Conservation (phyloP, 73 alveolate species). For the Paraurostyla sp. region DNA sequence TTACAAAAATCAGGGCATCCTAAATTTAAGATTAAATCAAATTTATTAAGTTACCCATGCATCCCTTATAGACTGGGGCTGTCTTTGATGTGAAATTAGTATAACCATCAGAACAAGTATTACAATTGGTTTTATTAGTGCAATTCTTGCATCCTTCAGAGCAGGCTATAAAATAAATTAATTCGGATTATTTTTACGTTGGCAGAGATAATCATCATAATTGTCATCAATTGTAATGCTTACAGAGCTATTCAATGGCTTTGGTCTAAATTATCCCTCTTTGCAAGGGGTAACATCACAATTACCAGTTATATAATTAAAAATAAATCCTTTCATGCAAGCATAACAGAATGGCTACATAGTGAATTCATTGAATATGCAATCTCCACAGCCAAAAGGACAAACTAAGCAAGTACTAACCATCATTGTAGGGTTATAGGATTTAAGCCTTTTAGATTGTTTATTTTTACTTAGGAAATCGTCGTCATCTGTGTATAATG, state of each 20-base stretch:
- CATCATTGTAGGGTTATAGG: constrained; percentile 20
- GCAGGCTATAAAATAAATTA: neutral
- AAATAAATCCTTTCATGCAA: constrained; percentile 44
- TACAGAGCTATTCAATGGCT: constrained; percentile 9
- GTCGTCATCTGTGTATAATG: neutral
- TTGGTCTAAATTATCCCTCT: constrained; percentile 9
- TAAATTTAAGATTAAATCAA: too few species aligned
- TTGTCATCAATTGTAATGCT: neutral
- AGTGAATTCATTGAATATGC: neutral
- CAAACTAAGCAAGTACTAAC: constrained; percentile 18
- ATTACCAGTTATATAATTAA: neutral
- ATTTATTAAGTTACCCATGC: too few species aligned
- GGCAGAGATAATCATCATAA: constrained; percentile 37
- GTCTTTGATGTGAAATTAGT: neutral
- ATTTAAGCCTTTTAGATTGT: neutral
- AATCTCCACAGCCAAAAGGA: constrained; percentile 45
- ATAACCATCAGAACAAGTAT: neutral
- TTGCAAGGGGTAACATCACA: constrained; percentile 28
- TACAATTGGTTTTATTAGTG: neutral
- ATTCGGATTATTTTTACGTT: neutral
- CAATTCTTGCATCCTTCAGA: constrained; percentile 29
- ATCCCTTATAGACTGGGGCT: too few species aligned
- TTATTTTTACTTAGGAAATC: neutral
- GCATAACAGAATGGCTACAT: constrained; percentile 19
- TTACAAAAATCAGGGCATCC: constrained; percentile 13